Percentiles rank a stretch among this genome's conserved stretches.
Conservation (phyloP, 1,284 basidiomycete species). For the Microbotryomycetes sp. region DNA sequence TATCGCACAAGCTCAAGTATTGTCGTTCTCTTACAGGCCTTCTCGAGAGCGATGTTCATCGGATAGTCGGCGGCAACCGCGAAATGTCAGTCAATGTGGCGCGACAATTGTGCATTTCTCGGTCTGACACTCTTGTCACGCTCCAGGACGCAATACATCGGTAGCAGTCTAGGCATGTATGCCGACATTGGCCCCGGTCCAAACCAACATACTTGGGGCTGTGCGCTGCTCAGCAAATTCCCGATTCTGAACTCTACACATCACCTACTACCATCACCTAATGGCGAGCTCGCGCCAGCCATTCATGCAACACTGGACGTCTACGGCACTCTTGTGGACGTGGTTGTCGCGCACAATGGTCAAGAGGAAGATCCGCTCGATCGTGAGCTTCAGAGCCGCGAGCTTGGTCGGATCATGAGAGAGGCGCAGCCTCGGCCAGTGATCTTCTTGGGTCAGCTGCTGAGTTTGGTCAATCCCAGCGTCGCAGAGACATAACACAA, state of each 20-base stretch:
- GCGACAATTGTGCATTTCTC: not conserved
- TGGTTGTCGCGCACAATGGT: conserved; percentile 85
- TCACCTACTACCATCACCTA: conserved; percentile 79
- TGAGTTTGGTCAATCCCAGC: conserved; percentile 49
- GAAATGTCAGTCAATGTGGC: conserved; percentile 56
- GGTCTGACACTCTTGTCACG: too few species aligned
- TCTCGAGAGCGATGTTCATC: conserved; percentile 77
- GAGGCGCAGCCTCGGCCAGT: conserved; percentile 66
- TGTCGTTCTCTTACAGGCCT: conserved; percentile 49
- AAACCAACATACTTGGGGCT: conserved; percentile 68
- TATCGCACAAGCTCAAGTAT: too few species aligned
- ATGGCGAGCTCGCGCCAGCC: conserved; percentile 82
- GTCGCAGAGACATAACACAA: not conserved
- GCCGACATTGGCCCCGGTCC: conserved; percentile 41
- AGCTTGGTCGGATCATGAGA: conserved; percentile 72
- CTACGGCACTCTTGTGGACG: conserved; percentile 70
- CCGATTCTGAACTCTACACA: conserved; percentile 86
- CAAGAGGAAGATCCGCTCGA: conserved; percentile 88
- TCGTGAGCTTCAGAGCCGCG: conserved; percentile 76
- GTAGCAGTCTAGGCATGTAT: conserved; percentile 42
- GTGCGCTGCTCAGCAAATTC: conserved; percentile 77
- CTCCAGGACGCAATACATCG: conserved; percentile 32
- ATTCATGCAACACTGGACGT: conserved; percentile 83
- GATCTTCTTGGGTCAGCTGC: conserved; percentile 62
- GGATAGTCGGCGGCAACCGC: conserved; percentile 80